Evolutionary conservation across 371 early-diverging fungal species (phyloP), one percentile per base, ranked within the genome.

Genomic region (Mucor circinelloides): DNA sequence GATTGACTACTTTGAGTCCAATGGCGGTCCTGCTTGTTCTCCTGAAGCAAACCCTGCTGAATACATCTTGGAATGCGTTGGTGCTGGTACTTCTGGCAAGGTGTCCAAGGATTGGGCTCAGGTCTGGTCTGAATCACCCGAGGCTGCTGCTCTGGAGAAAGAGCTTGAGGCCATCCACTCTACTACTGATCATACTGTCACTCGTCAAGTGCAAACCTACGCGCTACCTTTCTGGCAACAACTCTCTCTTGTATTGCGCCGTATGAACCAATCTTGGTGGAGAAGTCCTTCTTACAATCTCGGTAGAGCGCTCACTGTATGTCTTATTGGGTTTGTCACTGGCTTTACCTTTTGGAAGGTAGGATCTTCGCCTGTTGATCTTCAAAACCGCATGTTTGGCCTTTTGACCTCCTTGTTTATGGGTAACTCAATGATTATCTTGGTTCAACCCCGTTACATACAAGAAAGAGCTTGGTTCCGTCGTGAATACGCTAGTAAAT

Each of bases 271-370:
- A 3, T 81, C 85, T 42, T 91, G 83, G 81, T 91, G 87, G 88
- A 82, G 91, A 23, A 79, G 80, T 34, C 89, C 89, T 44, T 67
- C 75, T 36, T 91, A 89, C 77, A 91, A 91, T 71, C 70, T 89
- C 65, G 89, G 89, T 55, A 86, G 88, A 63, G 50, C 85, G 48
- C 76, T 77, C 58, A 80, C 83, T 66, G 79, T 80, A 59, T 54
- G 72, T 65, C 70, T 86, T 59, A 77, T 82, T 67, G 89, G 85
- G 17, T 75, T 91, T n/a, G 74, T 90, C 30, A 84, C 89, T 62
- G 93, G 92, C 28, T 89, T 94, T 79, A 84, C 93, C 6, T 94
- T 89, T 74, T 90, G 81, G 84, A 84, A 88, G 50, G 72, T 87
- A 3, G 82, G 81, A 13, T 31, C 75, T 55, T 72, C 88, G 13